Percentiles rank a stretch among this genome's conserved stretches.
Conservation (phyloP, 129 eudicot species). For the Flaveria sonorensis region DNA sequence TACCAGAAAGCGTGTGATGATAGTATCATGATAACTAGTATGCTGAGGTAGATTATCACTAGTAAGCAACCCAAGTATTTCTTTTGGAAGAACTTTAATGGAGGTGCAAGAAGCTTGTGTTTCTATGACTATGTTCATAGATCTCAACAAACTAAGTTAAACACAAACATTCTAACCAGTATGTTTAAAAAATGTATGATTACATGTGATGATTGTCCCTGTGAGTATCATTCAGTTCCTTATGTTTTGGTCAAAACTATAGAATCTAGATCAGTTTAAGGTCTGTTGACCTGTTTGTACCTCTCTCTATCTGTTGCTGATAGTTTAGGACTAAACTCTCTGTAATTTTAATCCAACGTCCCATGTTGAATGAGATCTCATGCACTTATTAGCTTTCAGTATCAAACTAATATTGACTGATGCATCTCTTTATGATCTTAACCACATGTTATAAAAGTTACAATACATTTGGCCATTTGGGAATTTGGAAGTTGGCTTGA, state of each 20-base stretch:
- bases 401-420: neutral
- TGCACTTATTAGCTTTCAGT: neutral
- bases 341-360: neutral
- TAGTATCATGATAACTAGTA: slow-evolving; percentile 5
- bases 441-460: neutral
- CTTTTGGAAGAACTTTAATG: neutral
- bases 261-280: slow-evolving; percentile 10
- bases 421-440: neutral
- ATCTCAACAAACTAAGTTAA: neutral
- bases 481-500: slow-evolving; percentile 1
- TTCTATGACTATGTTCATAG: slow-evolving; percentile 7
- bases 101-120: neutral
- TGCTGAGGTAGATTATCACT: neutral
- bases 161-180: neutral
- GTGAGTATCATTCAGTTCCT: slow-evolving; percentile 6
- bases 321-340: neutral
- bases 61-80: slow-evolving; percentile 8
- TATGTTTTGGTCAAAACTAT: neutral
- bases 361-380: slow-evolving; percentile 11
- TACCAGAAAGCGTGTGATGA: slow-evolving; percentile 12
- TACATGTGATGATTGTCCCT: slow-evolving; percentile 5
- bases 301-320: slow-evolving; percentile 2
- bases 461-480: neutral
- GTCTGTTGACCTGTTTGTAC: slow-evolving; percentile 14
- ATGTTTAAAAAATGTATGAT: neutral